Conservation (phyloP, 495 filamentous ascomycete genomes). For the Podospora pseudopauciseta region DNA sequence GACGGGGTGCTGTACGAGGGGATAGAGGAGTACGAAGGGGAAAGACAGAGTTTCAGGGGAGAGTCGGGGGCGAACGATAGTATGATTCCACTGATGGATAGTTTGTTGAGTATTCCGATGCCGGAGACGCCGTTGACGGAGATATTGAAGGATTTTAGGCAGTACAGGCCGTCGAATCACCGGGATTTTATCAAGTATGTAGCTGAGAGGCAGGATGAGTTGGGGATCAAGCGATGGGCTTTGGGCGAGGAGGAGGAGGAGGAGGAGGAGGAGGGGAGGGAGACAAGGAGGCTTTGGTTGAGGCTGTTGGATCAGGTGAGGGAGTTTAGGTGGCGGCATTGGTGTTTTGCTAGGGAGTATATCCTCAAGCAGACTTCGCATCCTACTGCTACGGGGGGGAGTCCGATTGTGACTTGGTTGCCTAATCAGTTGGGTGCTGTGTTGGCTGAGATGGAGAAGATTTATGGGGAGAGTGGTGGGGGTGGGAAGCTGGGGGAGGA, state of each 20-base stretch:
- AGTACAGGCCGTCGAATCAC: constrained; percentile 81
- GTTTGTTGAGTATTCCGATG: constrained; percentile 75
- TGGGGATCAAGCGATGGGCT: constrained; percentile 61
- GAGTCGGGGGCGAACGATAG: constrained; percentile 89
- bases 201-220: constrained; percentile 48
- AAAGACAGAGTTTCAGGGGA: constrained; percentile 72
- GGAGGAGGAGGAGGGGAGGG: constrained; percentile 29
- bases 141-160: constrained; percentile 79
- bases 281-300: constrained; percentile 59
- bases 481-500: constrained; percentile 32
- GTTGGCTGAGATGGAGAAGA: constrained; percentile 66
- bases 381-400: constrained; percentile 85
- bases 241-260: constrained; percentile 36
- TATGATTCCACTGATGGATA: constrained; percentile 81
- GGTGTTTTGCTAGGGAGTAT: constrained; percentile 93
- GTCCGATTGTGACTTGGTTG: constrained; percentile 88
- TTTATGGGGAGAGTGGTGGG: constrained; percentile 54
- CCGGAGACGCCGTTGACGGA: constrained; percentile 78
- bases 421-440: constrained; percentile 80
- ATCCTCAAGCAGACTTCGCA: constrained; percentile 79
- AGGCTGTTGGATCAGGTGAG: constrained; percentile 75
- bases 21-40: constrained; percentile 64
- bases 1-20: constrained; percentile 85
- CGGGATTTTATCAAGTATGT: constrained; percentile 76
- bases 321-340: constrained; percentile 90